Percentiles rank a stretch among this genome's conserved stretches.
phyloP scores from a whole-genome alignment of 257 asterid genomes.

The Solanum rostratum region DNA sequence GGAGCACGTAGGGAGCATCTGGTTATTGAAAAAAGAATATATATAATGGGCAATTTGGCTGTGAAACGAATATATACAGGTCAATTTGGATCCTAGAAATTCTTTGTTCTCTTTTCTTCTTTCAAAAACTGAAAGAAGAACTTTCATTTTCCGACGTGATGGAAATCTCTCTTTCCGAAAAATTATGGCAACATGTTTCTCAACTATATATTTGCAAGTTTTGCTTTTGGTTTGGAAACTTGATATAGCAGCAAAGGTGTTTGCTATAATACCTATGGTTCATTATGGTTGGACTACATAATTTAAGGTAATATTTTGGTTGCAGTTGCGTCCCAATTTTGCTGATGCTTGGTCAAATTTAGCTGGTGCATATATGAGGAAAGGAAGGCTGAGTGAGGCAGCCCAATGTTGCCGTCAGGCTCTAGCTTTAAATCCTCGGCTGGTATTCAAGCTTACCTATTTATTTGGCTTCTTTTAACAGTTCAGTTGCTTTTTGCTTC shows the following conservation, averaged over 20 bases:
- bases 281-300: not conserved
- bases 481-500: not conserved
- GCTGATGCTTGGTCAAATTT: constrained; percentile 99
- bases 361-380: constrained; percentile 97
- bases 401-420: constrained; percentile 99
- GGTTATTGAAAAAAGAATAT: not conserved
- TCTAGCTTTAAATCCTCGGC: constrained; percentile 77
- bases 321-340: constrained; percentile 98
- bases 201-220: not conserved
- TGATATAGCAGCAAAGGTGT: not conserved
- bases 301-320: not conserved
- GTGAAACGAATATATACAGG: not conserved
- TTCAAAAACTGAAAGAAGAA: not conserved
- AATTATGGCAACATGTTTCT: not conserved
- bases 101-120: not conserved
- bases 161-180: not conserved
- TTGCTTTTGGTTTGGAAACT: not conserved
- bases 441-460: constrained; percentile 36
- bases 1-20: not conserved
- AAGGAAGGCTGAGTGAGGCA: constrained; percentile 88
- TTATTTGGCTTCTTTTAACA: not conserved
- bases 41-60: not conserved
- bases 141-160: not conserved
- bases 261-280: not conserved
- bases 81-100: not conserved